A percentile compares a stretch with the other conserved stretches of the same genome.
Evolutionary conservation across 805 yeast genomes (phyloP).

Genomic region (Saccharomycopsis oosterbeekiorum): DNA sequence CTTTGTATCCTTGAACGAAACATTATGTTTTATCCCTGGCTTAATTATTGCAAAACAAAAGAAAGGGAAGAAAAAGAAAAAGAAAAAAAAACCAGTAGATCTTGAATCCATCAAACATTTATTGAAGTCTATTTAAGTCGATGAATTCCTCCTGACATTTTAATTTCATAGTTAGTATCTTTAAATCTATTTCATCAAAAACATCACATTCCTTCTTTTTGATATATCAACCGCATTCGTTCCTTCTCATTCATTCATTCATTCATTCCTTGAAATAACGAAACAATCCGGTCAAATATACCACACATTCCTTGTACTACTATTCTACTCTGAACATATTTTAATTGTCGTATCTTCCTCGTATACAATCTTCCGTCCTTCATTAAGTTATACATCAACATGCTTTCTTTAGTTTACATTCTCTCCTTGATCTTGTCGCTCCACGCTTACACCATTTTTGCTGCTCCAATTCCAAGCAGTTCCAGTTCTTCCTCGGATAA

Average conservation of each 20-base stretch:
- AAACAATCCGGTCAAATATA: not conserved
- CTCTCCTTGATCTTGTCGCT: not conserved
- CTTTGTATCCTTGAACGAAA: not conserved
- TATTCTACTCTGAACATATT: not conserved
- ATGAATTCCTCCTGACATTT: too few relatives aligned
- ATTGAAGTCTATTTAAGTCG: too few relatives aligned
- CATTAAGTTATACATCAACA: not conserved
- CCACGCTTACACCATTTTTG: not conserved
- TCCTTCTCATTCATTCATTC: not conserved
- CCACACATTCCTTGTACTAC: not conserved
- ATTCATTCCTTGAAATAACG: not conserved
- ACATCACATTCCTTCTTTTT: not conserved
- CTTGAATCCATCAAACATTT: too few relatives aligned
- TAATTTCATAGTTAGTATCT: too few relatives aligned
- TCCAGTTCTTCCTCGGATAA: slow-evolving; percentile 20
- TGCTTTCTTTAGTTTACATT: not conserved
- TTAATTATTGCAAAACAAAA: too few relatives aligned
- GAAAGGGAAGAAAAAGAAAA: too few relatives aligned
- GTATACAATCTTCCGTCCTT: not conserved
- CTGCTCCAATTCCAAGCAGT: not conserved
- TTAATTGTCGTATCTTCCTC: not conserved
- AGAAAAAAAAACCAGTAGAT: too few relatives aligned
- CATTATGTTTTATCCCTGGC: too few relatives aligned
- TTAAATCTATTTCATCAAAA: not conserved
- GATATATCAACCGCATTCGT: not conserved